Evolutionary conservation across 306 rosid species (phyloP), one percentile per base, ranked within the genome.

Genomic region (Prosopis cineraria): DNA sequence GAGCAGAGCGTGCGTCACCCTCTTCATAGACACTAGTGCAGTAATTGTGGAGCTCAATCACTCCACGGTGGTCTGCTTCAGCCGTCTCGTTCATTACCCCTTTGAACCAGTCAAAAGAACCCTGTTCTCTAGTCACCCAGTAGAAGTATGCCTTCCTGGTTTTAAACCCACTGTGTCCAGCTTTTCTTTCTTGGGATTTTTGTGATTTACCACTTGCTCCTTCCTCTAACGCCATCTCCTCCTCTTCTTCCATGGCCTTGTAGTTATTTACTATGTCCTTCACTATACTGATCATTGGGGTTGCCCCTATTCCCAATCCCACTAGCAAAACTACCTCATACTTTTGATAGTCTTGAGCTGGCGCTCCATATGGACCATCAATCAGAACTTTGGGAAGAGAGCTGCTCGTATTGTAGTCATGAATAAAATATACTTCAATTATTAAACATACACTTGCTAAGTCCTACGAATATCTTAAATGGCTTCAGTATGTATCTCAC

Each of bases 281-380:
- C 34, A 90, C 25, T 9, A 90, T 88, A 31, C 95, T 90, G 24
- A 90, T 88, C 92, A 90, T 88, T 59, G 95, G 92, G 27, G 95
- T 87, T 7, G 92, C 91, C 22, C 95, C 95, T 53, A 90, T 90
- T 50, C 95, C 95, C 0, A 88, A 75, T 31, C 95, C 95, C 58
- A 90, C 92, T 1, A 90, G 75, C 31, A 90, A 79, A 14, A 90
- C 92, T 34, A 88, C 91, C 50, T 90, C 95, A 36, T 85, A 90
- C 14, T 83, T 72, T 75, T 83, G 87, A 88, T 90, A 90, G 77
- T 90, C 92, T 75, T 90, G 95, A 16, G 95, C 90, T 11, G 95
- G 92, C 0, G 95, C 95, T 39, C 91, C 95, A 53, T 90, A 90
- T n/a, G 95, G 92, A 33, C 95, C 95, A 69, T 90, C 95, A 34